A percentile compares a stretch with the other conserved stretches of the same genome.
These are phyloP conservation scores for Leucaena leucocephala DNA, from an alignment of 306 rosid species.

Conservation along the genomic window DNA sequence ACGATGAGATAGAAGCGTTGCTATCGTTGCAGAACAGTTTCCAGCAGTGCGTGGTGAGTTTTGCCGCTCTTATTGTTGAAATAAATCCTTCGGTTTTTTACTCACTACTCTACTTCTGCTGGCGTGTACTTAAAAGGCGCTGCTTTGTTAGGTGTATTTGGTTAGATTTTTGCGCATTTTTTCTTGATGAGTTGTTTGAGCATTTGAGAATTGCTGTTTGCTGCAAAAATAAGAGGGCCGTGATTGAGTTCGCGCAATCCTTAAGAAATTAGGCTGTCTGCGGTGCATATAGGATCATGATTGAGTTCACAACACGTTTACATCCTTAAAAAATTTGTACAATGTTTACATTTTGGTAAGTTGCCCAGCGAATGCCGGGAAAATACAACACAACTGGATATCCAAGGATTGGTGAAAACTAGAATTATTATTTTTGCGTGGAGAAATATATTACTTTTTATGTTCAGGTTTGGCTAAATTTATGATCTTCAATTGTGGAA, in stretches of 20 bases:
- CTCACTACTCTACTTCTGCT: not conserved
- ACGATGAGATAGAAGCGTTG: slow-evolving; percentile 72
- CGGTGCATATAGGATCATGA: not conserved
- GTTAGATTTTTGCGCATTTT: not conserved
- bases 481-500: not conserved
- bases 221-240: not conserved
- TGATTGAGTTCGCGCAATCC: not conserved
- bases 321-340: not conserved
- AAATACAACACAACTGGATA: not conserved
- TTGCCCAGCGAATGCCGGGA: not conserved
- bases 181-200: not conserved
- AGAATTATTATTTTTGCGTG: not conserved
- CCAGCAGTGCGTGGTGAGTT: slow-evolving; percentile 89
- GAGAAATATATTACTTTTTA: not conserved
- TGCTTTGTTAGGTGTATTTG: not conserved
- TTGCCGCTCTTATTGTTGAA: not conserved
- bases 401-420: not conserved
- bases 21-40: slow-evolving; percentile 65
- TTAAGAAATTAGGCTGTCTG: not conserved
- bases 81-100: not conserved
- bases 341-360: slow-evolving; percentile 12
- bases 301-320: not conserved
- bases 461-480: not conserved
- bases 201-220: slow-evolving; percentile 4
- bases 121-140: not conserved